phyloP scores from a whole-genome alignment of 495 filamentous ascomycete genomes.

The Neurospora tetrasperma region DNA sequence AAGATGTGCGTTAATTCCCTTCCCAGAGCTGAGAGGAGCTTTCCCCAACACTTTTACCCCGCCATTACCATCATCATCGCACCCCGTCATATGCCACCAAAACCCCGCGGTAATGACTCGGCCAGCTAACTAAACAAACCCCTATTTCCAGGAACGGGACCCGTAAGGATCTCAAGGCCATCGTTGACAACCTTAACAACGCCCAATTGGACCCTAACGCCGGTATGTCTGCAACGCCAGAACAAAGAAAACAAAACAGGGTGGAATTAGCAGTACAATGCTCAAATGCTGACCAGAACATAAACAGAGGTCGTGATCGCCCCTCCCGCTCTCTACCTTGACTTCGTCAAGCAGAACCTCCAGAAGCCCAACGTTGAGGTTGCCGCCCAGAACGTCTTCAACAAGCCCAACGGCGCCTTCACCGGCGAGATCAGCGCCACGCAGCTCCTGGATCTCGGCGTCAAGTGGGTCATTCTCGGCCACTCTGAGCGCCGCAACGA shows the following conservation, averaged over 20 bases:
- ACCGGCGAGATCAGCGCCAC: conserved; percentile 90
- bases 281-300: not conserved
- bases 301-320: conserved; percentile 80
- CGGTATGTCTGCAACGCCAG: conserved; percentile 38
- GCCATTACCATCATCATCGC: conserved; percentile 8
- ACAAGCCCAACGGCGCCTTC: conserved; percentile 94
- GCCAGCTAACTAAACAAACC: conserved; percentile 12
- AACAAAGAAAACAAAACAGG: no score
- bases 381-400: conserved; percentile 89
- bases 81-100: conserved; percentile 1
- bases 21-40: not conserved
- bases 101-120: conserved; percentile 16
- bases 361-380: conserved; percentile 52
- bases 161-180: conserved; percentile 70
- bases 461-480: conserved; percentile 83
- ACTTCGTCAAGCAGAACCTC: conserved; percentile 67
- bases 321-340: conserved; percentile 82
- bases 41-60: conserved; percentile 16
- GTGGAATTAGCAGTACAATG: not conserved
- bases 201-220: conserved; percentile 59
- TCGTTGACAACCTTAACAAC: conserved; percentile 77
- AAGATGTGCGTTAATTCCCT: conserved; percentile 61
- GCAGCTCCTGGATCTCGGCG: conserved; percentile 77
- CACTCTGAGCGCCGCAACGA: conserved; percentile 89
- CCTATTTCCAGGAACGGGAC: conserved; percentile 69